A percentile compares a stretch with the other conserved stretches of the same genome.
Evolutionary conservation across 257 asterid species (phyloP).

Genomic region (Striga asiatica): DNA sequence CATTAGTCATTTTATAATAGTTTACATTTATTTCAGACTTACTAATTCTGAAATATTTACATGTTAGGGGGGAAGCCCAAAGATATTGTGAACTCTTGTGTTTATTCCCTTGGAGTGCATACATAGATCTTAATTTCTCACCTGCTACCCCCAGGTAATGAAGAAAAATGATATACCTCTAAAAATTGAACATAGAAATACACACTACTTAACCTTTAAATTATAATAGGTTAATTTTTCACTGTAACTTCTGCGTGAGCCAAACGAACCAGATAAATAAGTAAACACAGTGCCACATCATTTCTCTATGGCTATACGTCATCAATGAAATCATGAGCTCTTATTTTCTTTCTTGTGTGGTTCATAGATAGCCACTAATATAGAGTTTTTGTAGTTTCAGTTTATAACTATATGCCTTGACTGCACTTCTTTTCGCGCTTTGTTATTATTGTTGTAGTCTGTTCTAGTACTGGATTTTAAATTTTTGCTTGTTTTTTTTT

Average conservation of each 20-base stretch:
- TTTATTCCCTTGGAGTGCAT: too few species aligned
- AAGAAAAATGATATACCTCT: neutral
- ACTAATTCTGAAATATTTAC: neutral
- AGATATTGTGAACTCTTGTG: too few species aligned
- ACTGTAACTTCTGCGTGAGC: constrained; percentile 5
- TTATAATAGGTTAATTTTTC: neutral
- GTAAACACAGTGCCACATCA: neutral
- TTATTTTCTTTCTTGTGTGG: neutral
- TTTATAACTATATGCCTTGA: constrained; percentile 1
- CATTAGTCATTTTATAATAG: neutral
- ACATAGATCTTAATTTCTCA: too few species aligned
- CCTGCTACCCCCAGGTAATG: too few species aligned
- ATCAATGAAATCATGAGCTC: constrained; percentile 1
- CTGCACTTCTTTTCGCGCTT: constrained; percentile 2
- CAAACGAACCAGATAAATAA: neutral
- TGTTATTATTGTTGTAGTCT: constrained; percentile 3
- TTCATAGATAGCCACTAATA: constrained; percentile 5
- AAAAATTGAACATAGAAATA: neutral
- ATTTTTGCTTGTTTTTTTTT: constrained; percentile 6
- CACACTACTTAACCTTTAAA: neutral
- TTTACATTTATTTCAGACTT: neutral
- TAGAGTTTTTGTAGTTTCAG: constrained; percentile 6
- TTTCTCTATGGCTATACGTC: neutral
- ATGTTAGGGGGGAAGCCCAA: too few species aligned
- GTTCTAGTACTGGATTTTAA: constrained; percentile 16